Conservation (phyloP, 805 yeast genomes). For the Ascoidea asiatica region DNA sequence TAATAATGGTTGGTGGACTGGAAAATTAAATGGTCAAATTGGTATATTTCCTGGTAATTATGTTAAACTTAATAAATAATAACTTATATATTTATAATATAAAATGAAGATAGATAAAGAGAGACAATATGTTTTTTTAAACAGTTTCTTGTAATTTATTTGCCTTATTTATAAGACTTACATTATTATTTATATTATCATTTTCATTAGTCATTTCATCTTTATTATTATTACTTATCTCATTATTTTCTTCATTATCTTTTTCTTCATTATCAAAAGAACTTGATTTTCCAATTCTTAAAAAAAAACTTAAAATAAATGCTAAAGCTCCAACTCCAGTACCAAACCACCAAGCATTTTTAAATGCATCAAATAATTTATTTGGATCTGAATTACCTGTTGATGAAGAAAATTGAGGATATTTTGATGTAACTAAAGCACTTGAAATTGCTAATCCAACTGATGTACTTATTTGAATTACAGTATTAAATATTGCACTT, state of each 20-base stretch:
- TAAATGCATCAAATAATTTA: slow-evolving; percentile 19
- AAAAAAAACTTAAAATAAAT: slow-evolving; percentile 18
- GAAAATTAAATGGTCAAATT: slow-evolving; percentile 64
- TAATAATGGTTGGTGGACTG: slow-evolving; percentile 98
- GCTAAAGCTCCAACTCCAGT: slow-evolving; percentile 21
- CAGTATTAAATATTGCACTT: slow-evolving; percentile 34
- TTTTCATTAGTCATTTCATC: neutral
- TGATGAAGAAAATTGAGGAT: slow-evolving; percentile 18
- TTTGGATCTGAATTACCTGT: slow-evolving; percentile 13
- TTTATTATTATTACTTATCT: too few relatives aligned
- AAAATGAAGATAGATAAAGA: too few relatives aligned
- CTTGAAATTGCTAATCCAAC: slow-evolving; percentile 28
- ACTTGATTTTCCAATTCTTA: slow-evolving; percentile 25
- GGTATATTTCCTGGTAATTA: slow-evolving; percentile 97
- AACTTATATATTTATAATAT: neutral
- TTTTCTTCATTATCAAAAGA: too few relatives aligned
- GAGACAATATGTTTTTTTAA: neutral
- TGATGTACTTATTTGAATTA: slow-evolving; percentile 25
- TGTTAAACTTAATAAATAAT: slow-evolving; percentile 49
- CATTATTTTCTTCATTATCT: too few relatives aligned
- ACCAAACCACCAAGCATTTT: slow-evolving; percentile 25
- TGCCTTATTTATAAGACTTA: neutral
- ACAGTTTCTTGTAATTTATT: neutral
- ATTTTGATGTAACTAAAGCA: slow-evolving; percentile 23
- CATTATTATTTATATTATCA: neutral